Evolutionary conservation across 1,139 yeast species (phyloP).

Genomic region (Candida tetrigidarum): DNA sequence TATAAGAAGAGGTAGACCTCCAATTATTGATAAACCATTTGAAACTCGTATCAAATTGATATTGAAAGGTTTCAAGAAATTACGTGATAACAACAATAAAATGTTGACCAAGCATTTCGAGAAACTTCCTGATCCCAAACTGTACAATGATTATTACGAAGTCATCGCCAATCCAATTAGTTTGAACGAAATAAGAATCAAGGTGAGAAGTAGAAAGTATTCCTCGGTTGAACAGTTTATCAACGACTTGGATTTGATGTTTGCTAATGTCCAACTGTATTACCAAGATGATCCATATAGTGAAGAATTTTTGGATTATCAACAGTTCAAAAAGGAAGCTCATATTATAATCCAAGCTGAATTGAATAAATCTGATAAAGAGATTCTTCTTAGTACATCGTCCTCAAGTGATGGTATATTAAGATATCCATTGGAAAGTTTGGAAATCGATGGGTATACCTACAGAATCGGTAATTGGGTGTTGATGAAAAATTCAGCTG

Average conservation of each 20-base stretch:
- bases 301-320: conserved; percentile 53
- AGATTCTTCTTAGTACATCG: conserved; percentile 70
- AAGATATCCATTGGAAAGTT: conserved; percentile 77
- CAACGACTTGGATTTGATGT: conserved; percentile 74
- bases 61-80: conserved; percentile 77
- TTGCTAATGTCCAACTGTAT: conserved; percentile 73
- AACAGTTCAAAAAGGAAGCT: conserved; percentile 60
- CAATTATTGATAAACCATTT: conserved; percentile 92
- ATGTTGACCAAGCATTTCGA: conserved; percentile 69
- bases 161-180: conserved; percentile 74
- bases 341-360: conserved; percentile 67
- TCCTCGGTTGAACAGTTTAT: conserved; percentile 74
- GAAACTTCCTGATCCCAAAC: conserved; percentile 74
- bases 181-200: conserved; percentile 78
- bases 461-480: conserved; percentile 97
- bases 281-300: conserved; percentile 60
- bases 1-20: conserved; percentile 90
- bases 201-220: conserved; percentile 86
- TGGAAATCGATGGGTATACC: conserved; percentile 69
- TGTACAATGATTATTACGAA: conserved; percentile 69
- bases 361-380: conserved; percentile 79
- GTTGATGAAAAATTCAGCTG: conserved; percentile 82
- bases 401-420: conserved; percentile 56
- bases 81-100: conserved; percentile 56
- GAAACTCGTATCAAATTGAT: conserved; percentile 91